Evolutionary conservation across 148 eudicot genomes (phyloP).

Genomic region (Heliosperma pusillum): DNA sequence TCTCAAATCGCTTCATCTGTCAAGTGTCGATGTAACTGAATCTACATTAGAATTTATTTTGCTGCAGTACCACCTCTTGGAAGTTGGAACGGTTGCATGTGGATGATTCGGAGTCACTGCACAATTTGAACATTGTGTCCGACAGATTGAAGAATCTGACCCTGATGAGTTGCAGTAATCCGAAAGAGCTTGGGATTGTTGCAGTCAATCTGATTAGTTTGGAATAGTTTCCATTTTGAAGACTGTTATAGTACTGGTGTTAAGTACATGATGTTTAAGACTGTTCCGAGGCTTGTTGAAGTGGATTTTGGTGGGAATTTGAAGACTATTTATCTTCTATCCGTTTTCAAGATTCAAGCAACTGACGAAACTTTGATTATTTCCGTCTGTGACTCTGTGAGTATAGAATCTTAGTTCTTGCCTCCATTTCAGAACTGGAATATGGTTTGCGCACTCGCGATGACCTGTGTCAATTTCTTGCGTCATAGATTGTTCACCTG

Average conservation of each 20-base stretch:
- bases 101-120: background rate
- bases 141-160: background rate
- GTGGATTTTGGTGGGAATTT: background rate
- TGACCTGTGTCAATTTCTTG: background rate
- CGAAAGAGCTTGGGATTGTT: conserved; percentile 2
- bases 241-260: background rate
- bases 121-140: background rate
- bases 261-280: background rate
- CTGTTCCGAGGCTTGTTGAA: conserved; percentile 5
- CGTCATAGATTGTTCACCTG: background rate
- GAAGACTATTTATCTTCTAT: too few species aligned
- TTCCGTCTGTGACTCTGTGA: background rate
- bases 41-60: background rate
- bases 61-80: background rate
- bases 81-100: conserved; percentile 9
- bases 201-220: background rate
- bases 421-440: background rate
- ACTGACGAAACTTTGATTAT: background rate
- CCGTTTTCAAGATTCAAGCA: background rate
- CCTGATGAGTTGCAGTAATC: background rate
- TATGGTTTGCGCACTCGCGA: background rate
- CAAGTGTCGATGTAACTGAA: background rate
- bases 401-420: background rate
- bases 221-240: background rate
- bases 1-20: background rate